Conservation (phyloP, 2,329 filamentous ascomycete genomes). For the Gyromitra esculenta region DNA sequence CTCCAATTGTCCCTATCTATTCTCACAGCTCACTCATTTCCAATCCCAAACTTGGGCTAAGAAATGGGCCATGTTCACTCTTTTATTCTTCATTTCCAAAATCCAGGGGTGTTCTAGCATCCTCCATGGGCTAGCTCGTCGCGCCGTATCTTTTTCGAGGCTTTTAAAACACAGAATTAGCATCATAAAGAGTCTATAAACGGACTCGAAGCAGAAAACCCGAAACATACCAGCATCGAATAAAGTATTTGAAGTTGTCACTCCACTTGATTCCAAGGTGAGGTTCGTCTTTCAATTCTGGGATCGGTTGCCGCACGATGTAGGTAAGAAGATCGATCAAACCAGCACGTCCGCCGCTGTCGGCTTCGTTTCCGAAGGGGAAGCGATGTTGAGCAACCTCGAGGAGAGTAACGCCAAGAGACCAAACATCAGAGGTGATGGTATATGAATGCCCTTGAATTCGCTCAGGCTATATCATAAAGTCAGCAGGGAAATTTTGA, state of each 20-base stretch:
- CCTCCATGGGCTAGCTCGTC: constrained; percentile 93
- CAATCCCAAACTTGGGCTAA: constrained; percentile 96
- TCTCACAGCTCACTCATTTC: constrained; percentile 64
- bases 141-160: constrained; percentile 88
- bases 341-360: constrained; percentile 70
- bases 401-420: constrained; percentile 92
- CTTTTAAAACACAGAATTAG: constrained; percentile 64
- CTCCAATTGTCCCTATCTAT: neutral
- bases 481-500: constrained; percentile 25
- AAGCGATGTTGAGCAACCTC: constrained; percentile 99
- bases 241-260: constrained; percentile 98
- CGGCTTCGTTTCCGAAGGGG: constrained; percentile 76
- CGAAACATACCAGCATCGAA: constrained; percentile 90
- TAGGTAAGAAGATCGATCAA: constrained; percentile 96
- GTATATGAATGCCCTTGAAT: constrained; percentile 98
- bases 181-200: neutral
- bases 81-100: constrained; percentile 92
- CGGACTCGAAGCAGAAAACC: constrained; percentile 44
- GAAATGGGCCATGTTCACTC: constrained; percentile 97
- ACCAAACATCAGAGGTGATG: constrained; percentile 99
- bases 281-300: constrained; percentile 93
- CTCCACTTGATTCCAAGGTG: constrained; percentile 92
- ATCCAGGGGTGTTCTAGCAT: constrained; percentile 99
- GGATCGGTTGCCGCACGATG: constrained; percentile 94
- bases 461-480: constrained; percentile 72